Conservation (phyloP, 495 filamentous ascomycete species). For the Glarea lozoyensis region DNA sequence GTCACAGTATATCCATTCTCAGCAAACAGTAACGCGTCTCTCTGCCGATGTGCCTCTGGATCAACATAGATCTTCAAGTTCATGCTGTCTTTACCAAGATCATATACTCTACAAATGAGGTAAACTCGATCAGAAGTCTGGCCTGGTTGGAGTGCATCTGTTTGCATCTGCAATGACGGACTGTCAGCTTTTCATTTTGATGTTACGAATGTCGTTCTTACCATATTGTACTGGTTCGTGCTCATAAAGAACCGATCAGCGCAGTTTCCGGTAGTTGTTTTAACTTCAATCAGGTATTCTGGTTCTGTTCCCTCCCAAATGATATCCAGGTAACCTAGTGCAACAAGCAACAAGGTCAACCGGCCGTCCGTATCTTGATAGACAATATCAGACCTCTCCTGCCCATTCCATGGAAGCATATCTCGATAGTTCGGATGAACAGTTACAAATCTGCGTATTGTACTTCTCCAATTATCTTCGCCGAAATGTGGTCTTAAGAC, state of each 20-base stretch:
- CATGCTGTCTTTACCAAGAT: constrained; percentile 24
- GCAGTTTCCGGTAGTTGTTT: constrained; percentile 31
- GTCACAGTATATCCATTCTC: constrained; percentile 25
- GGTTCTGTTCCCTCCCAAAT: constrained; percentile 22
- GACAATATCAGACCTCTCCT: constrained; percentile 8
- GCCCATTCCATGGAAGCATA: constrained; percentile 23
- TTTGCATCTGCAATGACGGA: constrained; percentile 8
- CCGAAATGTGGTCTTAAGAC: constrained; percentile 23
- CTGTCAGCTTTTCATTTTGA: not conserved
- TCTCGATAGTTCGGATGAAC: constrained; percentile 28
- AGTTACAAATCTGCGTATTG: constrained; percentile 26
- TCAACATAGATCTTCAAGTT: constrained; percentile 31
- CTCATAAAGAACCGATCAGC: constrained; percentile 34
- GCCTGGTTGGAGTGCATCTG: constrained; percentile 1
- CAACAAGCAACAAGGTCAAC: constrained; percentile 27
- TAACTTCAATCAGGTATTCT: constrained; percentile 38
- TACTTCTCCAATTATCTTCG: constrained; percentile 43
- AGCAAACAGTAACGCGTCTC: constrained; percentile 20
- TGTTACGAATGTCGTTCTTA: constrained; percentile 11
- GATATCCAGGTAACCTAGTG: constrained; percentile 23
- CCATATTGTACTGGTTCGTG: constrained; percentile 28
- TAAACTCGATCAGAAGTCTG: constrained; percentile 26
- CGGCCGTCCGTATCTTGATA: constrained; percentile 1
- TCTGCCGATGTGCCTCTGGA: constrained; percentile 20
- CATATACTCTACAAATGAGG: constrained; percentile 33